Conservation (phyloP, 257 asterid genomes). For the Henckelia pumila region DNA sequence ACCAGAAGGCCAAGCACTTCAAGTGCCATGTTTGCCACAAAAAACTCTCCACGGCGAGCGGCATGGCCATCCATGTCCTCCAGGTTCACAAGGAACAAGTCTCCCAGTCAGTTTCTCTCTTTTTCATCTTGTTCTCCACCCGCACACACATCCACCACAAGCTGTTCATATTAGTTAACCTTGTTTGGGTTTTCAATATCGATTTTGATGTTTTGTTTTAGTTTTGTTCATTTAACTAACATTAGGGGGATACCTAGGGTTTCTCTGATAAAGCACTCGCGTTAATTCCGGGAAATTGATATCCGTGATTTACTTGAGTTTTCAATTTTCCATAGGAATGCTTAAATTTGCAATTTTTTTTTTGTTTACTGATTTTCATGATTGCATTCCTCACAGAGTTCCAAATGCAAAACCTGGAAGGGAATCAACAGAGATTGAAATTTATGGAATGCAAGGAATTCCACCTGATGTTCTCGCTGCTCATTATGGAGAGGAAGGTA, state of each 20-base stretch:
- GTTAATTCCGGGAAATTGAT: background rate
- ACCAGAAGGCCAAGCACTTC: constrained; percentile 96
- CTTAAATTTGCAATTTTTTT: background rate
- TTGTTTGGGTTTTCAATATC: background rate
- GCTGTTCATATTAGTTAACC: background rate
- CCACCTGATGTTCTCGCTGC: constrained; percentile 82
- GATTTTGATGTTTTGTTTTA: background rate
- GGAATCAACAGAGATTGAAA: constrained; percentile 88
- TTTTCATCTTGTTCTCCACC: background rate
- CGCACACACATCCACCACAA: background rate
- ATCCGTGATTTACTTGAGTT: too few relatives aligned
- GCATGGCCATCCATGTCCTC: constrained; percentile 93
- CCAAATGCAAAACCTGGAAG: constrained; percentile 95
- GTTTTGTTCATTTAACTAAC: background rate
- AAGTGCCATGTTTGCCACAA: constrained; percentile 96
- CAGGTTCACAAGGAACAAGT: constrained; percentile 98
- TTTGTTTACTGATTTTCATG: constrained; percentile 2
- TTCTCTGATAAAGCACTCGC: background rate
- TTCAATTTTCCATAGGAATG: background rate
- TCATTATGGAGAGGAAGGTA: constrained; percentile 96
- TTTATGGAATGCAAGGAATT: constrained; percentile 98
- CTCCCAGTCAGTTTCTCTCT: constrained; percentile 39
- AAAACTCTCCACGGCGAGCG: constrained; percentile 95
- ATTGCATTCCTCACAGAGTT: constrained; percentile 49
- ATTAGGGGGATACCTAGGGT: background rate